These are phyloP conservation scores for Dalbergia cochinchinensis DNA, from an alignment of 306 rosid species.

Conservation along the genomic window DNA sequence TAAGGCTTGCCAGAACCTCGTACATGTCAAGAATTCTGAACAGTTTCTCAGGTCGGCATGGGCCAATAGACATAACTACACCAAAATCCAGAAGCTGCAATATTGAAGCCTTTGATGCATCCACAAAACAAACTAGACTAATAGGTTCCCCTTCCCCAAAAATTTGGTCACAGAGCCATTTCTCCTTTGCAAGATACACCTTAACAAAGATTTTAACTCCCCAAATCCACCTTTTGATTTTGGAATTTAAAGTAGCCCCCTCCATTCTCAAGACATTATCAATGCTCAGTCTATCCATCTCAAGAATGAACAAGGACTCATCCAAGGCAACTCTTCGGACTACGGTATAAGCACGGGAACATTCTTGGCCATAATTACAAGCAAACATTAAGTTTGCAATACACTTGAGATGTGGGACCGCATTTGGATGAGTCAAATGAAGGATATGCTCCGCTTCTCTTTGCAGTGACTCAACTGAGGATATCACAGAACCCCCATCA, in stretches of 20 bases:
- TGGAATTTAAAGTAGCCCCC: conserved; percentile 76
- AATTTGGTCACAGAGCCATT: conserved; percentile 73
- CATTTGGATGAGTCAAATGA: conserved; percentile 70
- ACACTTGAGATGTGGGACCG: conserved; percentile 67
- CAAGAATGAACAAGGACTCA: conserved; percentile 74
- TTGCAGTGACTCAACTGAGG: conserved; percentile 66
- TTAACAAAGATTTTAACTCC: conserved; percentile 82
- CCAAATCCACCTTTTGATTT: conserved; percentile 82
- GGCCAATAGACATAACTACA: conserved; percentile 88
- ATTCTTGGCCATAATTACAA: too few species aligned
- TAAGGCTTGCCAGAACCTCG: conserved; percentile 76
- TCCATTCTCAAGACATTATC: conserved; percentile 85
- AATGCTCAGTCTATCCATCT: conserved; percentile 81
- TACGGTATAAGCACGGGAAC: conserved; percentile 71
- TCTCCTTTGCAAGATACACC: conserved; percentile 88
- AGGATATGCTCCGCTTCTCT: conserved; percentile 71
- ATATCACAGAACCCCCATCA: conserved; percentile 73
- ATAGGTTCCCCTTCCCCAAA: too few species aligned
- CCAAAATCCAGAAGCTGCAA: conserved; percentile 86
- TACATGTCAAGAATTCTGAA: conserved; percentile 86
- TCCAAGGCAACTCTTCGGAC: conserved; percentile 78
- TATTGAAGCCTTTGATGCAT: conserved; percentile 81
- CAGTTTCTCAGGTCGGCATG: conserved; percentile 87
- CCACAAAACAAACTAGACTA: conserved; percentile 68
- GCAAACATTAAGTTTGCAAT: conserved; percentile 74